Percentiles rank a stretch among this genome's conserved stretches.
These are phyloP conservation scores for Periconia sp. DNA, from an alignment of 2,329 filamentous ascomycete genomes.

Conservation along the genomic window DNA sequence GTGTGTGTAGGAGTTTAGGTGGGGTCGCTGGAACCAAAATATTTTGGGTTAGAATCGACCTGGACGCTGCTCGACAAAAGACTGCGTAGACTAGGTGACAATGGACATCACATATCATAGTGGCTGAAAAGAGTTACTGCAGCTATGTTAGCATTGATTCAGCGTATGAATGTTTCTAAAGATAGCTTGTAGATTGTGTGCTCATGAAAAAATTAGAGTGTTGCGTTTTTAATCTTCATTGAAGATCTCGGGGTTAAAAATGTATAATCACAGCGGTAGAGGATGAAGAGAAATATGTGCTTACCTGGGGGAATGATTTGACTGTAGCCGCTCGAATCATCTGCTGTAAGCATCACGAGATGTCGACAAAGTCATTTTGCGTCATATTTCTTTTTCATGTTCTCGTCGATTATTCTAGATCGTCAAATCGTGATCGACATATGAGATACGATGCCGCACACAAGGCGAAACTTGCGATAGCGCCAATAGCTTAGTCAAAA, in stretches of 20 bases:
- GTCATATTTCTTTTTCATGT: slow-evolving; percentile 37
- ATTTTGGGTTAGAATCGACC: slow-evolving; percentile 58
- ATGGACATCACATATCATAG: neutral
- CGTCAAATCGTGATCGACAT: slow-evolving; percentile 29
- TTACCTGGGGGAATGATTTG: slow-evolving; percentile 33
- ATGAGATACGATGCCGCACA: slow-evolving; percentile 18
- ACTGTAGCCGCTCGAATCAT: slow-evolving; percentile 11
- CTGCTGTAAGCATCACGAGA: slow-evolving; percentile 28
- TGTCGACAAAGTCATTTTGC: slow-evolving; percentile 1
- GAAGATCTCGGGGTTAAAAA: slow-evolving; percentile 67
- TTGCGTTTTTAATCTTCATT: slow-evolving; percentile 64
- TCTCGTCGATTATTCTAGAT: slow-evolving; percentile 34
- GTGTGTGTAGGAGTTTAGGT: slow-evolving; percentile 63
- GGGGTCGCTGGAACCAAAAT: slow-evolving; percentile 58
- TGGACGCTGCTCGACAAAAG: slow-evolving; percentile 26
- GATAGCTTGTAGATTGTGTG: slow-evolving; percentile 12
- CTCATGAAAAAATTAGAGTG: slow-evolving; percentile 76
- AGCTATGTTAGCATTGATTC: slow-evolving; percentile 19
- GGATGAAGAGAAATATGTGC: slow-evolving; percentile 18
- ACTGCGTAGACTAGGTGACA: neutral
- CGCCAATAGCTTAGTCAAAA: slow-evolving; percentile 50
- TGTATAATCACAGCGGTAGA: slow-evolving; percentile 58
- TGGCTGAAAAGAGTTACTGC: slow-evolving; percentile 13
- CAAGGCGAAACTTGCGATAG: slow-evolving; percentile 21
- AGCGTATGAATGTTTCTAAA: neutral